Base-by-base conservation (phyloP, 1,284 basidiomycete genomes). In the Tilletia indica region DNA sequence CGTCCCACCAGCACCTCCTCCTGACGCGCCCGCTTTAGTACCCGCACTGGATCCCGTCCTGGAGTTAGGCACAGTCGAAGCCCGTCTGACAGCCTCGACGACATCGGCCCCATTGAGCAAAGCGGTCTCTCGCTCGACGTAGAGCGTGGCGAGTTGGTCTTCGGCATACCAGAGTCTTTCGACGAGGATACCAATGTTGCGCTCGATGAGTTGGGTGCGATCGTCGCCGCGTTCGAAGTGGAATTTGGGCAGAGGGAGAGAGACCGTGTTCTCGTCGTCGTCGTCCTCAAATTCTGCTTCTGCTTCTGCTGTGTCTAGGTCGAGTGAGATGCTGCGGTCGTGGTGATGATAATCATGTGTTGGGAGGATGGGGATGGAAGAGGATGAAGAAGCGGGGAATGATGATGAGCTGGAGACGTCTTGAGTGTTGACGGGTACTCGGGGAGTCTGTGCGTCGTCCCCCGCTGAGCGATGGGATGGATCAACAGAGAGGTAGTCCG, bases 101-200 rank as follows among this genome's bases (percentile, higher is more conserved):
- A 42, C 61, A 38, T 38, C 61, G 36, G 31, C 61, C 31, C 36
- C 38, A n/a, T 42, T 42, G 31, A 39, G 36, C 11, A 64, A 34
- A 14, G 61, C 61, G 39, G 31, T 42, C 36, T 64, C 61, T 9
- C 61, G 61, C 14, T 64, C 61, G 3, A 34, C 61, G n/a, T 64
- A 39, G 12, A 64, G 31, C 34, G 16, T 38, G 16, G 61, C 76
- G 48, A 79, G 74, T 21, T 78, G 74, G 47, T 80, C 75, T 69
- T 82, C 80, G 19, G 80, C 79, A 8, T 71, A 63, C 80, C 80
- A 82, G 9, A 82, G 74, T 14, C 80, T 71, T 68, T 80, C 79
- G 67, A 80, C 79, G 11, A 82, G 76, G 48, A 56, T 71, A 36
- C 68, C 66, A 31, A 82, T 58, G 47, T 80, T 79, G 19, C 70